These are phyloP conservation scores for Stephania japonica DNA, from an alignment of 164 flowering plant genomes.

Conservation along the genomic window DNA sequence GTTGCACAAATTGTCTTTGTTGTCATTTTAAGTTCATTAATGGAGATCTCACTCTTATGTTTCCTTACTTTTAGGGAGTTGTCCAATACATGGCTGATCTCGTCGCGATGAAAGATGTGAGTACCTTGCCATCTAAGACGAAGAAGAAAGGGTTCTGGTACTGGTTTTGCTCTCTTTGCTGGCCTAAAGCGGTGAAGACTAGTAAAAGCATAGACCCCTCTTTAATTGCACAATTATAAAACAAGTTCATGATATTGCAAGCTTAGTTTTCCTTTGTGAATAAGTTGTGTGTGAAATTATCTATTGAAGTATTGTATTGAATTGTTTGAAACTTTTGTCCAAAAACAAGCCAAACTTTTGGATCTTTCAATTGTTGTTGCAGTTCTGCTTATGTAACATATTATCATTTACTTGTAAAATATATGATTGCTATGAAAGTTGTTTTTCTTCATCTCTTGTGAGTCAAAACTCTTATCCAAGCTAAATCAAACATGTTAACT, in stretches of 20 bases:
- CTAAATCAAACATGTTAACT: not conserved
- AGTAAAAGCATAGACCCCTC: slow-evolving; percentile 1
- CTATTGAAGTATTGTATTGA: not conserved
- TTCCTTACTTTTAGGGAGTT: slow-evolving; percentile 39
- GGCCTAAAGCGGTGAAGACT: slow-evolving; percentile 5
- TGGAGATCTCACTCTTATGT: not conserved
- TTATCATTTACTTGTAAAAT: not conserved
- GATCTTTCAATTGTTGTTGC: not conserved
- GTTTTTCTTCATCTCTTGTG: not conserved
- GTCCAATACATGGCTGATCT: slow-evolving; percentile 50
- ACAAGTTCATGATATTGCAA: not conserved
- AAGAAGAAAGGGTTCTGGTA: slow-evolving; percentile 33
- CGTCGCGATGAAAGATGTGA: slow-evolving; percentile 17
- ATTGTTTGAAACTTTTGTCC: slow-evolving; percentile 10
- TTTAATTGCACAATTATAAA: slow-evolving; percentile 1
- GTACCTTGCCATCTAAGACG: slow-evolving; percentile 14
- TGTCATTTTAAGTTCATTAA: not conserved
- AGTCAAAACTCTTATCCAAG: not conserved
- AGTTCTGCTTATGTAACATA: slow-evolving; percentile 1
- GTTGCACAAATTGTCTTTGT: not conserved
- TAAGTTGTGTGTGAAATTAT: too few species aligned
- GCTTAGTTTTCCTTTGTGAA: not conserved
- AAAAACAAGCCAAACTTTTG: not conserved
- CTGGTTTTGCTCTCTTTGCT: slow-evolving; percentile 29
- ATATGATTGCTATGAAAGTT: not conserved